Base-by-base conservation (phyloP, 2,329 filamentous ascomycete genomes). In the Thielaviopsis cerberus region DNA sequence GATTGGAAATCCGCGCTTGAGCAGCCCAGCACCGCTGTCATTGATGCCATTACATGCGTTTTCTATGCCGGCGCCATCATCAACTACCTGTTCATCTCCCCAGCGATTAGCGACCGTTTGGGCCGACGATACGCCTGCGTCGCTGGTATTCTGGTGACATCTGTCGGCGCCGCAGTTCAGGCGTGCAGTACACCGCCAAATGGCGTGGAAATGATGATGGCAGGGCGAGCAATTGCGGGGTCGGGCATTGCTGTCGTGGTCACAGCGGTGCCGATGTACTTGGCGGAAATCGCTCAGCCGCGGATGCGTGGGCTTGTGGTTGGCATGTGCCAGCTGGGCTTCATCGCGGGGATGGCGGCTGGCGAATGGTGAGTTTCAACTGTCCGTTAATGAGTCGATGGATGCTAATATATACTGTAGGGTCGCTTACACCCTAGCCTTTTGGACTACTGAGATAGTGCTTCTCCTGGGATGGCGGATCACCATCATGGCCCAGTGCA, bases 261-360 rank as follows among this genome's bases (percentile, higher is more conserved):
- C 41, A 80, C 77, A 1, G 72, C 74, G 3, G 77, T 81, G 57
- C 78, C 78, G 1, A 64, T 81, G 4, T 81, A 80, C 64, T 78
- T 80, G 65, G 78, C 74, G 74, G 76, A 34, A 24, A 64, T n/a
- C 4, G 4, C 4, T 17, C 30, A 8, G 30, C 25, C 53, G 10
- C 13, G 25, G 15, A 50, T 52, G 26, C 71, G 78, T 7, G 78
- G 79, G 2, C 72, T 72, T 61, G 77, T 77, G 59, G 77, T 81
- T 1, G 76, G 80, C 10, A 71, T 81, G 66, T 81, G 81, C 63
- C 78, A 81, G 56, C 71, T 80, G 51, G 78, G 79, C 2, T 75
- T 81, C 59, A 73, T 81, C 24, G 71, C 72, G 1, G 78, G 78
- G 2, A 66, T 80, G 6, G 76, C 77, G 0, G 63, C 65, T 4